These are phyloP conservation scores for Allium sativum DNA, from an alignment of 106 monocot species.

Conservation along the genomic window DNA sequence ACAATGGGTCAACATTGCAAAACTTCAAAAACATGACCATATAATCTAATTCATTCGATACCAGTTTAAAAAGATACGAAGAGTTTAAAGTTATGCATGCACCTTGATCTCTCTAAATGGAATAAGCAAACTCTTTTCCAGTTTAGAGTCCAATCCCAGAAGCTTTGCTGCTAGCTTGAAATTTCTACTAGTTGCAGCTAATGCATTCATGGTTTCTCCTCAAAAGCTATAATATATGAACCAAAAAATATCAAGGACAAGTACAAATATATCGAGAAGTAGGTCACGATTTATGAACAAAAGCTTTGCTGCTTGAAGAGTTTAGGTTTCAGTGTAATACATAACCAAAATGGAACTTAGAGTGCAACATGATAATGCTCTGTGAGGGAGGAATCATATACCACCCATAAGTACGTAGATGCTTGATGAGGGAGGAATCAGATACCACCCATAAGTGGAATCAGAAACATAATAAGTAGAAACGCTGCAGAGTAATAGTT, in stretches of 20 bases:
- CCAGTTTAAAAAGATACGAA: neutral
- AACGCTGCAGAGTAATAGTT: too few relatives aligned
- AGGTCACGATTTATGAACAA: too few relatives aligned
- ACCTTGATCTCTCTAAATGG: constrained; percentile 99
- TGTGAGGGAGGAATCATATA: too few relatives aligned
- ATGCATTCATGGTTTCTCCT: constrained; percentile 64
- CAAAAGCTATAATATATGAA: neutral
- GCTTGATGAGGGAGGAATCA: constrained; percentile 78
- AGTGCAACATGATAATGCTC: constrained; percentile 92
- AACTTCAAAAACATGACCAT: neutral
- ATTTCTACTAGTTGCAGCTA: constrained; percentile 82
- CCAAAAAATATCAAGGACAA: too few relatives aligned
- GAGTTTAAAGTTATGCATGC: neutral
- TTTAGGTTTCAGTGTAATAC: too few relatives aligned
- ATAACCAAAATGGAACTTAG: too few relatives aligned
- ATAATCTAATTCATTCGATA: neutral
- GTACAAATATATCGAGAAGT: too few relatives aligned
- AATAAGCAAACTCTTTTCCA: constrained; percentile 81
- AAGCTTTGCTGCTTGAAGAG: too few relatives aligned
- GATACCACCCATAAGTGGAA: constrained; percentile 77
- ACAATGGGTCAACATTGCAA: too few relatives aligned
- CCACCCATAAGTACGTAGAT: too few relatives aligned
- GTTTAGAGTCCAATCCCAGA: constrained; percentile 72
- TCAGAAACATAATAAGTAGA: too few relatives aligned
- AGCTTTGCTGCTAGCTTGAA: constrained; percentile 87